Conservation (phyloP, 805 yeast genomes). For the Teunomyces atbi region DNA sequence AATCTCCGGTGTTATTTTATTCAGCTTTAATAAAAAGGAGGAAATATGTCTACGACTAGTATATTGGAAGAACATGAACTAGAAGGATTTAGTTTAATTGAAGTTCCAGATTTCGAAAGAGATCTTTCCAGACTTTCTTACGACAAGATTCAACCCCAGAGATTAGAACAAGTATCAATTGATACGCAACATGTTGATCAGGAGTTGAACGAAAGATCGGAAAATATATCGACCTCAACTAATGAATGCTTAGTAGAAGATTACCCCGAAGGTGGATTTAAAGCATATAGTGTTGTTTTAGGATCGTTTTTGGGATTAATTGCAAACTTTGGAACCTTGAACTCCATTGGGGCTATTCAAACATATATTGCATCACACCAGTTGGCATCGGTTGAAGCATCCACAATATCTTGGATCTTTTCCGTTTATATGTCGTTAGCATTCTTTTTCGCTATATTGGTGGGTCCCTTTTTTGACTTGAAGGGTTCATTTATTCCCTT, state of each 20-base stretch:
- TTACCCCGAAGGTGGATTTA: conserved; percentile 23
- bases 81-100: background rate
- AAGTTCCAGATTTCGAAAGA: background rate
- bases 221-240: background rate
- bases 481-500: conserved; percentile 17
- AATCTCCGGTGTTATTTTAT: background rate
- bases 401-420: conserved; percentile 41
- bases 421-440: conserved; percentile 35
- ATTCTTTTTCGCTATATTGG: conserved; percentile 21
- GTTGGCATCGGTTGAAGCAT: conserved; percentile 23
- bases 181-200: background rate
- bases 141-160: background rate
- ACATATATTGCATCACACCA: conserved; percentile 38
- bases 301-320: conserved; percentile 48
- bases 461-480: conserved; percentile 22
- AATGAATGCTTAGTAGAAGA: background rate
- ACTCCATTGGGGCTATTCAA: conserved; percentile 40
- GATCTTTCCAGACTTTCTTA: background rate
- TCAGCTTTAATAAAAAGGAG: background rate
- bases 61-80: background rate
- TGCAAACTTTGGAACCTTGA: conserved; percentile 28
- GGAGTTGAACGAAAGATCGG: background rate
- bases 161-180: background rate
- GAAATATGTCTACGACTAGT: background rate
- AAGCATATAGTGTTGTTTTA: conserved; percentile 21